Evolutionary conservation across 2,329 filamentous ascomycete species (phyloP), one percentile per base, ranked within the genome.

Genomic region (Beauveria asiatica): DNA sequence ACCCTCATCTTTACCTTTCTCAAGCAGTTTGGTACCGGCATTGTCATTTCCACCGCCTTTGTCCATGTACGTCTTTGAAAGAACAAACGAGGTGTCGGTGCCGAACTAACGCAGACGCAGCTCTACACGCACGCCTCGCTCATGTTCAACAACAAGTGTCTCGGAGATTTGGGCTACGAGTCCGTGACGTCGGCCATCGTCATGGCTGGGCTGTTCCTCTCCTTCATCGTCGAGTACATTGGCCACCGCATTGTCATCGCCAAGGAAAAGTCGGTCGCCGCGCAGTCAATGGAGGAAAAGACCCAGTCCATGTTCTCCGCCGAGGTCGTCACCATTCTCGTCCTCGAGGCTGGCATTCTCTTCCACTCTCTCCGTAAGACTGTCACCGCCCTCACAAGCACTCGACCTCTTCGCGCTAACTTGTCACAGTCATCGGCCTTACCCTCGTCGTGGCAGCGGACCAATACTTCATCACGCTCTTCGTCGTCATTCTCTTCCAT

Each of bases 11-110:
- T 90, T 66, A 81, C 83, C 4, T 69, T 87, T 5, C 74, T 92
- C 60, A 89, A 90, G 72, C 88, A 88, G 65, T 89, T 90, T 64
- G 87, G 87, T 3, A 89, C 87, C 0, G 87, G 87, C 13, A 83
- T 90, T 64, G 85, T 90, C 70, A 81, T 90, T 45, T 83, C 87
- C 0, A 90, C 87, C 0, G 87, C 86, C 0, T 87, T 90, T 64
- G 75, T 90, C 17, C 86, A 88, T 67, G 82, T 86, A 68, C 68
- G 78, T 73, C 33, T 16, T 5, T 37, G 33, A 37, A 13, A 37
- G 13, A 1, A 13, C 5, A 37, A 37, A 37, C 33, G 11, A 13
- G 11, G 33, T 37, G 5, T 37, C 33, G 33, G 11, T 37, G 33
- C 33, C 33, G 5, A 11, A 16, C 54, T 57, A 27, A 57, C 3